A percentile compares a stretch with the other conserved stretches of the same genome.
Evolutionary conservation across 2,329 filamentous ascomycete genomes (phyloP).

Genomic region (Xylariales sp.): DNA sequence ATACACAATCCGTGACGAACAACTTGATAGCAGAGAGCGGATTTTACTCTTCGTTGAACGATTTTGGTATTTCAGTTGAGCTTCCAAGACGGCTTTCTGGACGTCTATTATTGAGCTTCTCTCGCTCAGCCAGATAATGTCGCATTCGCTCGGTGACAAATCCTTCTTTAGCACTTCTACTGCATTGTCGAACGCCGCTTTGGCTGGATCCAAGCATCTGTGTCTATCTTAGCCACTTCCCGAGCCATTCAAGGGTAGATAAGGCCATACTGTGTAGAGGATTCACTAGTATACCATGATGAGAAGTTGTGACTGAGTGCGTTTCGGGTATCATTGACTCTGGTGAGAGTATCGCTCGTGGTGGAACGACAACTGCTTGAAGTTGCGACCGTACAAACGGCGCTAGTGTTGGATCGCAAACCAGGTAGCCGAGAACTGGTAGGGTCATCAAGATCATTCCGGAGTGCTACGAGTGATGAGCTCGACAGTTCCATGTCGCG

Average conservation of each 20-base stretch:
- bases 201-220: conserved; percentile 2
- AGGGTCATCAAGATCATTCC: no score
- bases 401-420: no score
- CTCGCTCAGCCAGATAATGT: neutral
- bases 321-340: no score
- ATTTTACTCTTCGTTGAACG: neutral
- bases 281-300: neutral
- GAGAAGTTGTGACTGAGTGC: neutral
- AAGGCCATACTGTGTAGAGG: neutral
- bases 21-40: neutral
- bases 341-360: no score
- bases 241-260: neutral
- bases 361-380: no score
- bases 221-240: neutral
- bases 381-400: no score
- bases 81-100: neutral
- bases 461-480: no score
- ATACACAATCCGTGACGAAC: conserved; percentile 1
- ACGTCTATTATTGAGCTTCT: conserved; percentile 3
- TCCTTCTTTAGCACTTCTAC: conserved; percentile 2
- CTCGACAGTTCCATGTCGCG: no score
- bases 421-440: no score
- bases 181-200: neutral
- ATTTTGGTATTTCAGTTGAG: neutral
- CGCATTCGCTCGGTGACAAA: neutral